Base-by-base conservation (phyloP, 1,284 basidiomycete species). In the Ganoderma leucocontextum region DNA sequence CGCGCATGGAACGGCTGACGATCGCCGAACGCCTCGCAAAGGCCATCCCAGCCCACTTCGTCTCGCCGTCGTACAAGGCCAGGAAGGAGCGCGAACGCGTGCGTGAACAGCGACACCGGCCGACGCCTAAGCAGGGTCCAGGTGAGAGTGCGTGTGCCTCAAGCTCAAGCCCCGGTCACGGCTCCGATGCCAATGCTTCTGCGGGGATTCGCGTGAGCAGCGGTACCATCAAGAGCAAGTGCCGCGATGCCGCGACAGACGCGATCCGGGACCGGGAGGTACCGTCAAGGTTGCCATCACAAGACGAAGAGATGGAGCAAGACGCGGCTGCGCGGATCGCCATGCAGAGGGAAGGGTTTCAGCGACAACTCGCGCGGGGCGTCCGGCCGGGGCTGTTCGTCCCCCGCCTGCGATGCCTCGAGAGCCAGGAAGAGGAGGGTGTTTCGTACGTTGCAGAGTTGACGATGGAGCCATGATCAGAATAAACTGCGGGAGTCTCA, bases 381-480 rank as follows among this genome's bases (percentile, higher is more conserved):
- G 35, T 64, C 22, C 67, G 74, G 33, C 75, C 76, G 12, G 75
- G 73, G 13, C 41, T 70, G 25, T 75, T 76, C 39, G 70, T 78
- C 15, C 77, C 77, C 1, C 64, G 72, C 0, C 66, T 78, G 63
- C 42, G 63, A 19, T 77, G 76, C 53, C 66, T 77, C 8, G 73
- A 76, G 41, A 78, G 77, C 60, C 77, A 78, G 61, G 75, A 74
- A 47, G 73, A 66, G 49, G 66, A 69, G 3, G 22, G 9, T 1
- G n/a, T 57, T 6, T 12, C 57, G n/a, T 58, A 63, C 19, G n/a
- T 29, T 19, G 49, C 52, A 52, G 15, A n/a, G 33, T 36, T 53
- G n/a, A 22, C 19, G 58, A 22, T 58, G 19, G 6, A 38, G 39
- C 47, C 12, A 44, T 39, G 25, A 59, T 44, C 22, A 39, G 36